A percentile compares a stretch with the other conserved stretches of the same genome.
phyloP scores from a whole-genome alignment of 495 filamentous ascomycete species.

The Neurospora sp. region DNA sequence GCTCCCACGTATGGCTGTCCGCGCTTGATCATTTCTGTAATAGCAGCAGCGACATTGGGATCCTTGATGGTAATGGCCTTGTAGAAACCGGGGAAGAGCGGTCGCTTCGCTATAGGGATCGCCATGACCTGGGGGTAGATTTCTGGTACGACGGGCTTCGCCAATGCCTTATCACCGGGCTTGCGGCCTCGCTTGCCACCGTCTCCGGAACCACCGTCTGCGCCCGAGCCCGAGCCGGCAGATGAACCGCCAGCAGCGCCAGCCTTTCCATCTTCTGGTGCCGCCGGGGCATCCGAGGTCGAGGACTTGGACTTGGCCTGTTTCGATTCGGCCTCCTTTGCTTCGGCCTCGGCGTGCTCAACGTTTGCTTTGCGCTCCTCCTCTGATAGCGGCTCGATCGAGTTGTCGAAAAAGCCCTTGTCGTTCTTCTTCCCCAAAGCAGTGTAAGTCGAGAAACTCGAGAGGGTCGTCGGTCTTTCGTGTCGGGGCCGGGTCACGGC shows the following conservation, averaged over 20 bases:
- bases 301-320: constrained; percentile 29
- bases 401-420: constrained; percentile 32
- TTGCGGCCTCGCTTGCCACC: constrained; percentile 52
- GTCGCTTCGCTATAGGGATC: constrained; percentile 91
- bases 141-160: constrained; percentile 83
- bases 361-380: constrained; percentile 38
- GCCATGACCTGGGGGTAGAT: constrained; percentile 98
- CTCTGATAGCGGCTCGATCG: constrained; percentile 31
- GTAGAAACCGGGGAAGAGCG: constrained; percentile 96
- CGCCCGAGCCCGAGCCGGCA: constrained; percentile 31
- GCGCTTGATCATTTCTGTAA: constrained; percentile 94
- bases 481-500: constrained; percentile 9
- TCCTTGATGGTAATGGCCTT: constrained; percentile 95
- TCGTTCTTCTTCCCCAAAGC: constrained; percentile 32
- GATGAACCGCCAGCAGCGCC: constrained; percentile 24
- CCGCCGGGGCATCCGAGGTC: constrained; percentile 23
- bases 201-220: constrained; percentile 35
- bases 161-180: constrained; percentile 57
- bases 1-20: constrained; percentile 97
- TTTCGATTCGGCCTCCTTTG: constrained; percentile 22
- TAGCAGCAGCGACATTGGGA: constrained; percentile 75
- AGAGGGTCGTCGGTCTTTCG: constrained; percentile 8
- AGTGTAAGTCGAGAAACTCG: constrained; percentile 30
- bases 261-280: constrained; percentile 34
- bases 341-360: constrained; percentile 35